phyloP scores from a whole-genome alignment of 352 stramenopile genomes.

The Phytophthora meadii region DNA sequence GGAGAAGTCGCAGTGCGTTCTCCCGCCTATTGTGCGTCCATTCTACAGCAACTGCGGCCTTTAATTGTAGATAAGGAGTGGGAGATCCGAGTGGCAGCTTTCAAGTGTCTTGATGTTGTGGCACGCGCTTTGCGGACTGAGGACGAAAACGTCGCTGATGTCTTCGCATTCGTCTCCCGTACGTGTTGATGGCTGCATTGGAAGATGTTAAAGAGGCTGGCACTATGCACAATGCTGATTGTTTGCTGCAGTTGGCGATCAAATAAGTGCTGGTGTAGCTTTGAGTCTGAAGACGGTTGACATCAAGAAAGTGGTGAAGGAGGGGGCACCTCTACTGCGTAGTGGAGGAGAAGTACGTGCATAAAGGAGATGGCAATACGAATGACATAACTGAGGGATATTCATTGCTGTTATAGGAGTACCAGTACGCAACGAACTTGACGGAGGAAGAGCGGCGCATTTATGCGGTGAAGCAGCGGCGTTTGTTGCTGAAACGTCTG shows the following conservation, averaged over 20 bases:
- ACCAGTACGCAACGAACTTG: conserved; percentile 71
- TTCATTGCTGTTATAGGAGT: conserved; percentile 53
- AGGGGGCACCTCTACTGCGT: conserved; percentile 72
- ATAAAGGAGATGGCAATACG: not conserved
- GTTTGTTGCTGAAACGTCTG: conserved; percentile 72
- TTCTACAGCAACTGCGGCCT: conserved; percentile 63
- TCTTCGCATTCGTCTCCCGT: conserved; percentile 61
- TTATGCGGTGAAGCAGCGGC: conserved; percentile 68
- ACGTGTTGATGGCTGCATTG: conserved; percentile 8
- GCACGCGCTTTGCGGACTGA: conserved; percentile 46
- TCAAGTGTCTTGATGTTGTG: conserved; percentile 69
- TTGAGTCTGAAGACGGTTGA: conserved; percentile 69
- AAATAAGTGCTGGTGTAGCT: conserved; percentile 40
- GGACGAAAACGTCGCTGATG: conserved; percentile 37
- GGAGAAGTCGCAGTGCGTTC: conserved; percentile 63
- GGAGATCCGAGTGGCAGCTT: conserved; percentile 77
- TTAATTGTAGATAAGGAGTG: conserved; percentile 64
- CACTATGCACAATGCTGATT: not conserved
- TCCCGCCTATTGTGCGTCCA: conserved; percentile 53
- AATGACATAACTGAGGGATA: not conserved
- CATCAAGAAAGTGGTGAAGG: conserved; percentile 56
- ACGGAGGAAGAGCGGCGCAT: conserved; percentile 57
- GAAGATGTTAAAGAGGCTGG: not conserved
- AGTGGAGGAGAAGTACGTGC: conserved; percentile 74
- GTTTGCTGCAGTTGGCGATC: conserved; percentile 49